A percentile compares a stretch with the other conserved stretches of the same genome.
phyloP scores from a whole-genome alignment of 148 eudicot genomes.

The Arctostaphylos glauca region DNA sequence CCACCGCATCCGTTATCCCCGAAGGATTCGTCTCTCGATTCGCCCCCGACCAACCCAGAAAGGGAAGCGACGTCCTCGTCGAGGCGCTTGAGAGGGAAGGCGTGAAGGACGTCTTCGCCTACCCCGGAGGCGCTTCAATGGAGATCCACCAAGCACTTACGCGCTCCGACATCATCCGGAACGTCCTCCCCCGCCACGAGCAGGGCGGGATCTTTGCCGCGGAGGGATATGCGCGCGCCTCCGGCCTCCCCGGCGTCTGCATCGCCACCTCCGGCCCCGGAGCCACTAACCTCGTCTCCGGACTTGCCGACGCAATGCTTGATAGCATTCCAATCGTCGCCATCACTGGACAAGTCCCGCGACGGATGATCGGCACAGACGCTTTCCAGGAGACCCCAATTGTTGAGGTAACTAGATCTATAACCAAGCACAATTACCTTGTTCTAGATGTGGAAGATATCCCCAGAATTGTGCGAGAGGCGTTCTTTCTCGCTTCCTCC shows the following conservation, averaged over 20 bases:
- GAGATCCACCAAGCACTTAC: constrained; percentile 94
- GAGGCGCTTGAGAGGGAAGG: constrained; percentile 91
- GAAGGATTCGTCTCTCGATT: constrained; percentile 40
- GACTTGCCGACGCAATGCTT: constrained; percentile 81
- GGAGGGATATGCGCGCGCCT: constrained; percentile 90
- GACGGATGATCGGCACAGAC: constrained; percentile 87
- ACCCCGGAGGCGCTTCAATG: constrained; percentile 93
- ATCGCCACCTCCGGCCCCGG: constrained; percentile 98
- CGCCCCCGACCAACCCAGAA: constrained; percentile 64
- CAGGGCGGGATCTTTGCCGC: constrained; percentile 95
- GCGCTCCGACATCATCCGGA: constrained; percentile 53
- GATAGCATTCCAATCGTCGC: constrained; percentile 81
- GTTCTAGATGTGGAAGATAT: constrained; percentile 81
- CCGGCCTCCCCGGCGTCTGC: constrained; percentile 79
- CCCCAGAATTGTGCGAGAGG: constrained; percentile 76
- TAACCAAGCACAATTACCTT: constrained; percentile 86
- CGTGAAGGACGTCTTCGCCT: constrained; percentile 72
- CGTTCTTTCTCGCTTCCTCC: constrained; percentile 61
- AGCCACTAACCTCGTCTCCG: constrained; percentile 78
- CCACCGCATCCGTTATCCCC: constrained; percentile 17
- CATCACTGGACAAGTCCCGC: constrained; percentile 85
- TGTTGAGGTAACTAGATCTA: constrained; percentile 85
- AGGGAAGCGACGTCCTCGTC: constrained; percentile 77
- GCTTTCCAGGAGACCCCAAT: constrained; percentile 94
- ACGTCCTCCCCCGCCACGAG: constrained; percentile 84